Conservation (phyloP, 148 eudicot genomes). For the Rhododendron williamsianum region DNA sequence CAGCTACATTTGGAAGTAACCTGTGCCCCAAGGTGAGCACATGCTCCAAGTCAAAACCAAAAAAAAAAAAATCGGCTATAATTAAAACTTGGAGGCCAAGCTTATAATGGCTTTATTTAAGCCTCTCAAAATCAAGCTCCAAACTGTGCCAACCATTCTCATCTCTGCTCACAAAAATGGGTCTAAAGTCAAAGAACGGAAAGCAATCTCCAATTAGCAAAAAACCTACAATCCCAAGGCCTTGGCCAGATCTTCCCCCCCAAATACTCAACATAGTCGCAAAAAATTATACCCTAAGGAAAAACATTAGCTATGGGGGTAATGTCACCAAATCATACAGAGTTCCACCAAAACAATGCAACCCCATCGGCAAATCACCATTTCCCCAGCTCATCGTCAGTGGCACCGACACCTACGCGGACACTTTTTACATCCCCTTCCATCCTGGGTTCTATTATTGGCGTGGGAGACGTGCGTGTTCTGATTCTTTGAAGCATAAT, state of each 20-base stretch:
- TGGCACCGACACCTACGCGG: background rate
- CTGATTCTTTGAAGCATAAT: too few relatives aligned
- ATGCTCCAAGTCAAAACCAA: too few relatives aligned
- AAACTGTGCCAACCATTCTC: background rate
- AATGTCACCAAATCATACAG: background rate
- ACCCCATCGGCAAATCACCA: background rate
- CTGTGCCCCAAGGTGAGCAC: background rate
- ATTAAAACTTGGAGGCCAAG: slow-evolving; percentile 4
- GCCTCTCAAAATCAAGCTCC: background rate
- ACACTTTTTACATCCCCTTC: background rate
- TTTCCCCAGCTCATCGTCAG: background rate
- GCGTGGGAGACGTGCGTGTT: background rate
- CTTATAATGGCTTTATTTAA: background rate
- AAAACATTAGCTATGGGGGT: background rate
- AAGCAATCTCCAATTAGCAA: too few relatives aligned
- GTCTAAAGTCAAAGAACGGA: background rate
- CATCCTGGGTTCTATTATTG: background rate
- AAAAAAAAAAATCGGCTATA: background rate
- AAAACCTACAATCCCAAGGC: background rate
- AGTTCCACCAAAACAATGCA: background rate
- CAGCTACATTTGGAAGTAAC: too few relatives aligned
- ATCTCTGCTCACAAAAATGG: background rate
- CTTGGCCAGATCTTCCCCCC: background rate
- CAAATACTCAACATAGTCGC: background rate
- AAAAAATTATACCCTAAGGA: background rate